Evolutionary conservation across 2,329 filamentous ascomycete genomes (phyloP).

Genomic region (Hymenoscyphus scutula): DNA sequence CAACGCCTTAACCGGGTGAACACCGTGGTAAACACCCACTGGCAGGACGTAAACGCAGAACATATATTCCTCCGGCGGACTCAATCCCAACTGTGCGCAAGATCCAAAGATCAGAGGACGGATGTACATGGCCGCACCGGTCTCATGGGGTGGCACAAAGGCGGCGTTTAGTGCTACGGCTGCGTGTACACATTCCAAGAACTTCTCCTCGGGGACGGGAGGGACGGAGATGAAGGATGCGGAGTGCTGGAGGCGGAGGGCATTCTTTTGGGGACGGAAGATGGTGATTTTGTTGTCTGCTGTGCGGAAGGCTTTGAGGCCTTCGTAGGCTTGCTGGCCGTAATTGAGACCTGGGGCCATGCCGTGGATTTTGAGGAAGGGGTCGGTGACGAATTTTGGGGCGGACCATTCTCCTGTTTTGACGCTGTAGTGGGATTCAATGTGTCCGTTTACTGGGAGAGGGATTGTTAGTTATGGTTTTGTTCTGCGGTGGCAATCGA

Average conservation of each 20-base stretch:
- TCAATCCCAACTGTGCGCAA: constrained; percentile 81
- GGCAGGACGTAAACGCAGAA: constrained; percentile 89
- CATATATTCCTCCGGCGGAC: constrained; percentile 85
- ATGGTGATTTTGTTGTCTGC: constrained; percentile 73
- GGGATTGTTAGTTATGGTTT: constrained; percentile 6
- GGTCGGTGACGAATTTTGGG: constrained; percentile 77
- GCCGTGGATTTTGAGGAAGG: constrained; percentile 85
- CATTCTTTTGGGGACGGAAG: constrained; percentile 87
- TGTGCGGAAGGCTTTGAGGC: constrained; percentile 91
- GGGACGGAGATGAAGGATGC: constrained; percentile 83
- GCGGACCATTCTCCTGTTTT: constrained; percentile 74
- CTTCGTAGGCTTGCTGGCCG: constrained; percentile 95
- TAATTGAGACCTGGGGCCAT: constrained; percentile 97
- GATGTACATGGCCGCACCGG: constrained; percentile 89
- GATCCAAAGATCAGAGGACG: constrained; percentile 86
- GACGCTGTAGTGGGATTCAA: constrained; percentile 80
- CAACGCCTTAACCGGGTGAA: constrained; percentile 79
- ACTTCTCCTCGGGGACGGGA: constrained; percentile 71
- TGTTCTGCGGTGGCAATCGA: background rate
- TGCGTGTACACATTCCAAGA: constrained; percentile 72
- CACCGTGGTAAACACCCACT: constrained; percentile 91
- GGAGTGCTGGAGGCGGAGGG: constrained; percentile 78
- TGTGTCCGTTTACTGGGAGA: constrained; percentile 79
- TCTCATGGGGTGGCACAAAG: constrained; percentile 85
- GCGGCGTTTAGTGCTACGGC: constrained; percentile 87